These are phyloP conservation scores for Pseudomassariella vexata DNA, from an alignment of 2,329 filamentous ascomycete species.

Conservation along the genomic window DNA sequence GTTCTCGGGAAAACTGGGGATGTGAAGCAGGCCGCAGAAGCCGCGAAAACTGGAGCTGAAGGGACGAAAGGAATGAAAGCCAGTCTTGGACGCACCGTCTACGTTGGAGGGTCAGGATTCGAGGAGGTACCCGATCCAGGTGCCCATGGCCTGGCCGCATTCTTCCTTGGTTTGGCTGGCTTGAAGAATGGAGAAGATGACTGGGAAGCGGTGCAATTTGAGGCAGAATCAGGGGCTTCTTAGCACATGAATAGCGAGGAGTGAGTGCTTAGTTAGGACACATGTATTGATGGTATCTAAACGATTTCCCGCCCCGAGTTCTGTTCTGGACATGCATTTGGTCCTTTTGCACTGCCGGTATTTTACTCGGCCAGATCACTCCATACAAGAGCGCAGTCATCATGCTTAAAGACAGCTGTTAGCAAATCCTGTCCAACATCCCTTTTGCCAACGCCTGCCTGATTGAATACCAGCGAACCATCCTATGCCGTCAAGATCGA, in stretches of 20 bases:
- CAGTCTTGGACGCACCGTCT: constrained; percentile 76
- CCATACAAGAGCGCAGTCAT: too few relatives aligned
- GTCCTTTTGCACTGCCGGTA: too few relatives aligned
- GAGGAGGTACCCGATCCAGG: constrained; percentile 63
- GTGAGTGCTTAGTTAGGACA: constrained; percentile 1
- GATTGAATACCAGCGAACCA: too few relatives aligned
- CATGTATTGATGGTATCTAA: constrained; percentile 1
- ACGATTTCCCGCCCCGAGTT: background rate
- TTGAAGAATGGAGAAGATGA: constrained; percentile 37
- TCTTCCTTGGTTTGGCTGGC: constrained; percentile 71
- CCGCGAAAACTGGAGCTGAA: constrained; percentile 70
- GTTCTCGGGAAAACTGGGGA: constrained; percentile 60
- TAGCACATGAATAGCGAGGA: too few relatives aligned
- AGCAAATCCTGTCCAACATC: too few relatives aligned
- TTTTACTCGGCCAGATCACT: too few relatives aligned
- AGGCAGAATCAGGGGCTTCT: background rate
- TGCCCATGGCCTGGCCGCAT: constrained; percentile 67
- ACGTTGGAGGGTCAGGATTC: constrained; percentile 71
- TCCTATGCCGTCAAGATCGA: background rate
- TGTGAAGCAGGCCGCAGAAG: constrained; percentile 67
- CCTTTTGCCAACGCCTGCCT: too few relatives aligned
- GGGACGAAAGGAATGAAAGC: constrained; percentile 90
- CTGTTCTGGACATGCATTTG: too few relatives aligned
- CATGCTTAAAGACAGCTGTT: too few relatives aligned
- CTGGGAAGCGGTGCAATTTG: constrained; percentile 21